phyloP scores from a whole-genome alignment of 768 basidiomycete genomes.

The Roridomyces roridus region DNA sequence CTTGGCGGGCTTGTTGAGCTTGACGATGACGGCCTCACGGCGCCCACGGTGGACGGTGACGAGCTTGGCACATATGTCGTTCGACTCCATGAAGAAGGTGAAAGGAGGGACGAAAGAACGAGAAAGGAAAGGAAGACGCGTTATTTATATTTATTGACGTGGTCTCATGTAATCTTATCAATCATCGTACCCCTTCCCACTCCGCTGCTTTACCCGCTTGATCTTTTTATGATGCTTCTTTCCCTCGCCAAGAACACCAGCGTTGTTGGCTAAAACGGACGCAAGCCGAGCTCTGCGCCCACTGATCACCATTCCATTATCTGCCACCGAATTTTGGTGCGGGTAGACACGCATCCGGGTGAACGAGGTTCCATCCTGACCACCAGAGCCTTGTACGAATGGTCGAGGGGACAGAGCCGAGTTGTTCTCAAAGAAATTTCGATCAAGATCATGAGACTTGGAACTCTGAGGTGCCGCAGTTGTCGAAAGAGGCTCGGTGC shows the following conservation, averaged over 20 bases:
- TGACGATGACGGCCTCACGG: conserved; percentile 73
- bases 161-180: background rate
- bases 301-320: conserved; percentile 75
- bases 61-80: conserved; percentile 71
- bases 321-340: conserved; percentile 80
- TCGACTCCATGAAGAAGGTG: too few relatives aligned
- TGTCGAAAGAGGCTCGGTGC: conserved; percentile 38
- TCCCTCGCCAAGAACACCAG: conserved; percentile 42
- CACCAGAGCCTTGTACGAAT: conserved; percentile 62
- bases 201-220: conserved; percentile 85
- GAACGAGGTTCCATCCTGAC: conserved; percentile 61
- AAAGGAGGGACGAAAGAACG: too few relatives aligned
- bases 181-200: conserved; percentile 91
- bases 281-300: conserved; percentile 49
- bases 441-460: conserved; percentile 77
- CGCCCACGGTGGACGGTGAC: conserved; percentile 65
- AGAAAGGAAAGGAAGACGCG: too few relatives aligned
- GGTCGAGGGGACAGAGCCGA: conserved; percentile 60
- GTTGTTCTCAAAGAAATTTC: conserved; percentile 78
- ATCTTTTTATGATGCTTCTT: conserved; percentile 90
- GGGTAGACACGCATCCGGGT: conserved; percentile 74
- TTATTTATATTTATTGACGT: too few relatives aligned
- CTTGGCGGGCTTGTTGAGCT: conserved; percentile 64
- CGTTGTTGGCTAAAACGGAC: conserved; percentile 47
- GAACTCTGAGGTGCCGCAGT: conserved; percentile 41